Evolutionary conservation across 2,329 filamentous ascomycete species (phyloP).

Genomic region (Podosphaera xanthii): DNA sequence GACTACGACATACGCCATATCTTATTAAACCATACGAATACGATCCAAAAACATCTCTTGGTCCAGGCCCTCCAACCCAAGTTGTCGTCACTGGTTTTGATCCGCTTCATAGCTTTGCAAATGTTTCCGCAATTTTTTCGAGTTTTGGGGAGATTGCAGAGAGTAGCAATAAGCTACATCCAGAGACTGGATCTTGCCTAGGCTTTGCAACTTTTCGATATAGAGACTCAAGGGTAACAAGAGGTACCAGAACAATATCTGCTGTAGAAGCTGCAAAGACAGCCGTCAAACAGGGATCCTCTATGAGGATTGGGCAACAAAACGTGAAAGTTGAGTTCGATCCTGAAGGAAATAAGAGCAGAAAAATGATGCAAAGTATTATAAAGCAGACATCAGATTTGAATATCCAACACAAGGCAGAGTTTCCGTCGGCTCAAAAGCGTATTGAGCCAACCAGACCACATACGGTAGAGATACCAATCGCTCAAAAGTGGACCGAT

Average conservation of each 20-base stretch:
- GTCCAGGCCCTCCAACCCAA: conserved; percentile 71
- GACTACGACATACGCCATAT: conserved; percentile 50
- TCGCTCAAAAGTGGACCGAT: conserved; percentile 17
- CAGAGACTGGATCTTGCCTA: conserved; percentile 78
- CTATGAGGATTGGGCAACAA: conserved; percentile 56
- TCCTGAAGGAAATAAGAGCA: conserved; percentile 64
- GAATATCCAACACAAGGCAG: conserved; percentile 5
- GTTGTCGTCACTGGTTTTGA: conserved; percentile 94
- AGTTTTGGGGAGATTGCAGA: conserved; percentile 73
- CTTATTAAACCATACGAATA: conserved; percentile 61
- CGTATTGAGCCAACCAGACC: conserved; percentile 2
- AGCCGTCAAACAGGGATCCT: conserved; percentile 56
- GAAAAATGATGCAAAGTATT: conserved; percentile 51
- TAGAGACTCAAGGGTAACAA: conserved; percentile 36
- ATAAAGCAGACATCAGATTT: conserved; percentile 37
- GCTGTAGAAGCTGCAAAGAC: conserved; percentile 63
- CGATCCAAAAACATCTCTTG: conserved; percentile 63
- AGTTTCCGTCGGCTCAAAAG: conserved; percentile 16
- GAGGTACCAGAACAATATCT: conserved; percentile 25
- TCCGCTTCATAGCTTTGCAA: conserved; percentile 59
- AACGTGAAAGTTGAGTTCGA: conserved; percentile 70
- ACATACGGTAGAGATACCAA: conserved; percentile 12
- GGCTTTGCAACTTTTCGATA: conserved; percentile 86
- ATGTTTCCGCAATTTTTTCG: conserved; percentile 53
- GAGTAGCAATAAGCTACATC: conserved; percentile 85